Evolutionary conservation across 306 rosid species (phyloP).

Genomic region (cucumber (Cucumis sativus)): DNA sequence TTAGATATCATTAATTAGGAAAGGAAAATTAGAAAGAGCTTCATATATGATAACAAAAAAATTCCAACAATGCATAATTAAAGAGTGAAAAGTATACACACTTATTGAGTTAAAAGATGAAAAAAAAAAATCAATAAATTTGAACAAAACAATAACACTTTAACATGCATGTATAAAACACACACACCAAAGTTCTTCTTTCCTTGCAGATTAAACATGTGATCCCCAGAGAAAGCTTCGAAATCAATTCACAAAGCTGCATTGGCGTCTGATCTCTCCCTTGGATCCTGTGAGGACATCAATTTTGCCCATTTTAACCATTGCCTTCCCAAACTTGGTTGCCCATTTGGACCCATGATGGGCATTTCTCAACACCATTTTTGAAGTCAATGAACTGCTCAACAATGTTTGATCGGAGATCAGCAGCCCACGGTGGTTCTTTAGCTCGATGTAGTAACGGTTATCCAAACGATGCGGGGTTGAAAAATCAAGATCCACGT

Average conservation of each 20-base stretch:
- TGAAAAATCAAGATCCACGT: slow-evolving; percentile 8
- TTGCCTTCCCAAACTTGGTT: slow-evolving; percentile 19
- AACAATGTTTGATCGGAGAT: slow-evolving; percentile 18
- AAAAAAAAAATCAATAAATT: neutral
- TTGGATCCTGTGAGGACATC: slow-evolving; percentile 15
- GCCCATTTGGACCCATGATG: slow-evolving; percentile 12
- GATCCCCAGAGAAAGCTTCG: neutral
- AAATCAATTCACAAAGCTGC: slow-evolving; percentile 15
- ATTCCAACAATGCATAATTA: neutral
- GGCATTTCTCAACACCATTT: slow-evolving; percentile 15
- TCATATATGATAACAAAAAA: neutral
- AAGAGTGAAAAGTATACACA: neutral
- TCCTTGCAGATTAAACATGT: neutral
- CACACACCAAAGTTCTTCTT: neutral
- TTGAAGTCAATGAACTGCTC: neutral
- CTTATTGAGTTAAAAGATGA: neutral
- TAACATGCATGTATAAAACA: neutral
- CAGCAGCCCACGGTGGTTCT: slow-evolving; percentile 8
- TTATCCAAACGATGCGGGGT: slow-evolving; percentile 19
- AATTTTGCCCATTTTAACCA: slow-evolving; percentile 28
- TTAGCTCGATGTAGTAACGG: slow-evolving; percentile 10
- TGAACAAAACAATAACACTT: neutral
- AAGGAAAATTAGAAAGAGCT: neutral
- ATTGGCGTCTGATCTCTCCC: slow-evolving; percentile 25
- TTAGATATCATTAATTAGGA: too few relatives aligned